Evolutionary conservation across 2,329 filamentous ascomycete genomes (phyloP).

Genomic region (Ceratocystis destructans): DNA sequence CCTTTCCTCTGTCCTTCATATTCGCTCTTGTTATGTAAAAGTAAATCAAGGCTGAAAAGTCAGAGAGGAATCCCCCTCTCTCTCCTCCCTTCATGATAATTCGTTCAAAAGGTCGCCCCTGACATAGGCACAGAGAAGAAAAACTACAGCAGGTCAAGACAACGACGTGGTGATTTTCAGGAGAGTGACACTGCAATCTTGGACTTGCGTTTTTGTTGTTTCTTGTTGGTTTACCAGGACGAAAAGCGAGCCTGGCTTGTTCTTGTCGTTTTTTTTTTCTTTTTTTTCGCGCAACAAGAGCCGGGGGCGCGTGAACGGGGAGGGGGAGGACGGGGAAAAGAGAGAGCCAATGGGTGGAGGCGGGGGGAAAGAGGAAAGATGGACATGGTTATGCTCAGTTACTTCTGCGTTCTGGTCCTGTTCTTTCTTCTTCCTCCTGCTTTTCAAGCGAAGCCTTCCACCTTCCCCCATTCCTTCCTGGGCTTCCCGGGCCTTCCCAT

Average conservation of each 20-base stretch:
- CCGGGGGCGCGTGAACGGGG: neutral
- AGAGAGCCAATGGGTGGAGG: neutral
- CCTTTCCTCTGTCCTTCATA: neutral
- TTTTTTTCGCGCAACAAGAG: no score
- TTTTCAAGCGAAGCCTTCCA: neutral
- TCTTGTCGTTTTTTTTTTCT: no score
- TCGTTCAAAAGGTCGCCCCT: neutral
- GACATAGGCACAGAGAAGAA: neutral
- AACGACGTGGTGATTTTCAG: neutral
- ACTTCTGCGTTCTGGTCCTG: neutral
- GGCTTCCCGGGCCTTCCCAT: neutral
- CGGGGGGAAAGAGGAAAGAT: neutral
- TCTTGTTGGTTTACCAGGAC: neutral
- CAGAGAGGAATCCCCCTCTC: neutral
- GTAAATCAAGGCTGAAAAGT: neutral
- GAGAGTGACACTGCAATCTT: slow-evolving; percentile 5
- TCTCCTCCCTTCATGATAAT: neutral
- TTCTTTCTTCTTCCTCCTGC: neutral
- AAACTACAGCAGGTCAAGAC: neutral
- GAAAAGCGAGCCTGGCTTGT: neutral
- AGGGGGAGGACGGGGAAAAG: neutral
- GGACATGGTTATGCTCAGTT: neutral
- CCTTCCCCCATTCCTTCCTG: neutral
- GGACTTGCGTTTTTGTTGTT: neutral
- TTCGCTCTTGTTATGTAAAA: neutral